Percentiles rank a stretch among this genome's conserved stretches.
Conservation (phyloP, 2,329 filamentous ascomycete genomes). For the Cordyceps farinosa region DNA sequence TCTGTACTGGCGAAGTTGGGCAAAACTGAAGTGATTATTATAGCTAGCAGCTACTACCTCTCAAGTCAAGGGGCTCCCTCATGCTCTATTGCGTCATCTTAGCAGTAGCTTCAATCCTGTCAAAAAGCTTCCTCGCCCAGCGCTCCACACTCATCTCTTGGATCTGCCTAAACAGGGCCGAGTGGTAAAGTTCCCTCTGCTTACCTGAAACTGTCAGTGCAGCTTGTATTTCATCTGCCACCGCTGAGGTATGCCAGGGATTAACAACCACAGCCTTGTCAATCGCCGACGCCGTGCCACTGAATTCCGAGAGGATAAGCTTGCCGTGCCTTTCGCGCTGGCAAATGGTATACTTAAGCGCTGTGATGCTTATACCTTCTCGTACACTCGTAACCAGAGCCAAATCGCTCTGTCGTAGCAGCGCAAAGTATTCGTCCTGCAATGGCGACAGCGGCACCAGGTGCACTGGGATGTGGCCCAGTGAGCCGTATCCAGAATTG, state of each 20-base stretch:
- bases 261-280: conserved; percentile 90
- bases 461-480: conserved; percentile 85
- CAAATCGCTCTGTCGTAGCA: conserved; percentile 83
- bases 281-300: conserved; percentile 83
- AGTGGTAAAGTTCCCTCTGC: conserved; percentile 64
- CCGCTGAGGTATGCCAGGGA: conserved; percentile 84
- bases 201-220: conserved; percentile 72
- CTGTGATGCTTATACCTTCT: conserved; percentile 97
- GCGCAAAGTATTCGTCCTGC: conserved; percentile 87
- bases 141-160: conserved; percentile 11
- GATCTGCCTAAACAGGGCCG: neutral
- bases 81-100: no score
- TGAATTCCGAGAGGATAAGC: conserved; percentile 93
- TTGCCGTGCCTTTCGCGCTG: conserved; percentile 84
- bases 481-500: conserved; percentile 83
- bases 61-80: no score
- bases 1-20: no score
- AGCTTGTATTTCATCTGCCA: conserved; percentile 76
- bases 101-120: neutral
- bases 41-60: no score
- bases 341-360: conserved; percentile 88
- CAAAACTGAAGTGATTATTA: no score
- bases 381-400: conserved; percentile 92
- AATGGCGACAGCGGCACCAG: conserved; percentile 91
- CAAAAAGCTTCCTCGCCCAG: conserved; percentile 10